phyloP scores from a whole-genome alignment of 1,139 yeast genomes.

The Suhomyces chickasaworum region DNA sequence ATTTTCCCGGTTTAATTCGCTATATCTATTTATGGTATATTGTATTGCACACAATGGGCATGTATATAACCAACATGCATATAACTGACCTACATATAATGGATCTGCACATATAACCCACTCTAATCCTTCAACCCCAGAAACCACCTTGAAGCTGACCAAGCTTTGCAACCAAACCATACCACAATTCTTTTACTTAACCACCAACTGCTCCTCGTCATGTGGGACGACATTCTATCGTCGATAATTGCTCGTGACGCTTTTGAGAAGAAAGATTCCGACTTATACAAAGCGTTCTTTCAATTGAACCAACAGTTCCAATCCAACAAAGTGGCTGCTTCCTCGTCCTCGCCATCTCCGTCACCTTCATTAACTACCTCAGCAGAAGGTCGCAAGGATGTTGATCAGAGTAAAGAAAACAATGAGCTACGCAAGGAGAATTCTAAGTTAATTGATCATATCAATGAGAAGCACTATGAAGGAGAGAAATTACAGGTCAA shows the following conservation, averaged over 20 bases:
- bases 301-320: slow-evolving; percentile 26
- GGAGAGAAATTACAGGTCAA: slow-evolving; percentile 26
- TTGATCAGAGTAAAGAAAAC: slow-evolving; percentile 5
- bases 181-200: not conserved
- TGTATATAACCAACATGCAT: not conserved
- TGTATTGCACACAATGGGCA: too few species aligned
- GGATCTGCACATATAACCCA: too few species aligned
- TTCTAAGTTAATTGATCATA: slow-evolving; percentile 23
- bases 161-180: not conserved
- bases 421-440: slow-evolving; percentile 17
- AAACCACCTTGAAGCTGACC: not conserved
- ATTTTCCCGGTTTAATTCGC: too few species aligned
- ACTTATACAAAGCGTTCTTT: slow-evolving; percentile 37
- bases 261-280: slow-evolving; percentile 34
- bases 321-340: not conserved
- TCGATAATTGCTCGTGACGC: slow-evolving; percentile 34
- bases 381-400: slow-evolving; percentile 8
- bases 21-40: too few species aligned
- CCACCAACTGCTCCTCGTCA: not conserved
- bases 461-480: slow-evolving; percentile 29
- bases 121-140: not conserved
- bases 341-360: slow-evolving; percentile 16
- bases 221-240: slow-evolving; percentile 25
- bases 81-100: not conserved
- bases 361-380: slow-evolving; percentile 21